A percentile compares a stretch with the other conserved stretches of the same genome.
Evolutionary conservation across 345 rosid species (phyloP).

Genomic region (Populus deltoides): DNA sequence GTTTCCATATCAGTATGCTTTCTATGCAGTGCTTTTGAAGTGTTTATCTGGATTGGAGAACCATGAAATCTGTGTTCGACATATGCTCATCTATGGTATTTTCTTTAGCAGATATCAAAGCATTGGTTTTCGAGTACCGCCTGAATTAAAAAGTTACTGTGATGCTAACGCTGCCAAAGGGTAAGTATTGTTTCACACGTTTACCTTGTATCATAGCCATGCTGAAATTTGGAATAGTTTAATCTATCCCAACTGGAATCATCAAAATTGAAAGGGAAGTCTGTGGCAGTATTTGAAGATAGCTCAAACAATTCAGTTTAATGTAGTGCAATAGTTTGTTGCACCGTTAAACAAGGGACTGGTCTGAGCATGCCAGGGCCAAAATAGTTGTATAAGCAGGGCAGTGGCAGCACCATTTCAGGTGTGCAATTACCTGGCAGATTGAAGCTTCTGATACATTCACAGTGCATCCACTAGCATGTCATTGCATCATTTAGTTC

Average conservation of each 20-base stretch:
- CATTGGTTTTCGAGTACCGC: slow-evolving; percentile 85
- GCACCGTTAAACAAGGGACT: neutral
- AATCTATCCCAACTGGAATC: neutral
- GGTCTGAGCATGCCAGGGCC: neutral
- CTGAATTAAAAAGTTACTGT: slow-evolving; percentile 54
- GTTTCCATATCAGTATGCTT: neutral
- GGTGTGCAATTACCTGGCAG: too few species aligned
- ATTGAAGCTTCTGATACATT: too few species aligned
- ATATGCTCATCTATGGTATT: slow-evolving; percentile 13
- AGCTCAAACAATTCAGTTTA: neutral
- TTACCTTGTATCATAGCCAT: neutral
- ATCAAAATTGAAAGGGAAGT: neutral
- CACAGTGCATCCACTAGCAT: too few species aligned
- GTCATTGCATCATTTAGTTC: too few species aligned
- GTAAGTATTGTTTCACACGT: slow-evolving; percentile 37
- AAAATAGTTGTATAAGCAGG: neutral
- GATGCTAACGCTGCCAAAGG: slow-evolving; percentile 46
- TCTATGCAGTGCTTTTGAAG: neutral
- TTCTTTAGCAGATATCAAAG: slow-evolving; percentile 70
- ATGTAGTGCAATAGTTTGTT: neutral
- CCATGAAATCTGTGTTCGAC: neutral
- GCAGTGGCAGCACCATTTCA: too few species aligned
- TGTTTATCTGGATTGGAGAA: neutral
- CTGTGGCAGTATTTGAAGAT: neutral
- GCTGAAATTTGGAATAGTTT: neutral